These are phyloP conservation scores for Nepenthes alata DNA, from an alignment of 179 eudicot genomes.

Conservation along the genomic window DNA sequence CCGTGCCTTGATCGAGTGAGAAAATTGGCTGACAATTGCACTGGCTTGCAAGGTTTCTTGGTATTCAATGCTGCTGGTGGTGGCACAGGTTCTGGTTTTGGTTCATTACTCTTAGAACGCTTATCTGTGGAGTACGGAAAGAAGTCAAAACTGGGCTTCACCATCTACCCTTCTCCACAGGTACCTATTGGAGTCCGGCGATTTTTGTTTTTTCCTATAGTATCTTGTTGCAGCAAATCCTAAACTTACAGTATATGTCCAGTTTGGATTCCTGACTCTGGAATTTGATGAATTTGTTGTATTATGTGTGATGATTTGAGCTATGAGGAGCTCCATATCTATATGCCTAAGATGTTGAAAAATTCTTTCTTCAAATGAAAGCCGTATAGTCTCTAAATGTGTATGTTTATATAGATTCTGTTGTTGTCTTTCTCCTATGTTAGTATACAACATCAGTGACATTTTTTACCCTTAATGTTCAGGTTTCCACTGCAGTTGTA, in stretches of 20 bases:
- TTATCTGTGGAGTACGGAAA: conserved; percentile 50
- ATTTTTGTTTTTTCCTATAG: no score
- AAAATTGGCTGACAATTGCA: conserved; percentile 55
- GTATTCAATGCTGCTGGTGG: conserved; percentile 63
- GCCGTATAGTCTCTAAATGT: not conserved
- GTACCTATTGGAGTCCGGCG: conserved; percentile 7
- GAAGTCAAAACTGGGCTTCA: conserved; percentile 44
- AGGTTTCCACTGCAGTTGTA: conserved; percentile 63
- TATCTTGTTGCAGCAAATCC: no score
- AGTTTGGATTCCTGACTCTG: no score
- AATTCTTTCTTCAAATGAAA: no score
- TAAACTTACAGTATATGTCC: no score
- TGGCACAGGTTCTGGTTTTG: conserved; percentile 63
- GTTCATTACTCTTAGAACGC: conserved; percentile 56
- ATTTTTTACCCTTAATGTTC: conserved; percentile 7
- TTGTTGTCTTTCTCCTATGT: not conserved
- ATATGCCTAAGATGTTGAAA: no score
- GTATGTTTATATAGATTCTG: not conserved
- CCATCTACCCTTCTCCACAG: conserved; percentile 58
- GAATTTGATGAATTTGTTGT: no score
- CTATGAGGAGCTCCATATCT: no score
- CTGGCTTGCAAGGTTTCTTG: conserved; percentile 55
- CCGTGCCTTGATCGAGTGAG: conserved; percentile 59
- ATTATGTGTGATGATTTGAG: no score
- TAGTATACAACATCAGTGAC: not conserved